Evolutionary conservation across 805 yeast species (phyloP).

Genomic region (Torulaspora delbrueckii): DNA sequence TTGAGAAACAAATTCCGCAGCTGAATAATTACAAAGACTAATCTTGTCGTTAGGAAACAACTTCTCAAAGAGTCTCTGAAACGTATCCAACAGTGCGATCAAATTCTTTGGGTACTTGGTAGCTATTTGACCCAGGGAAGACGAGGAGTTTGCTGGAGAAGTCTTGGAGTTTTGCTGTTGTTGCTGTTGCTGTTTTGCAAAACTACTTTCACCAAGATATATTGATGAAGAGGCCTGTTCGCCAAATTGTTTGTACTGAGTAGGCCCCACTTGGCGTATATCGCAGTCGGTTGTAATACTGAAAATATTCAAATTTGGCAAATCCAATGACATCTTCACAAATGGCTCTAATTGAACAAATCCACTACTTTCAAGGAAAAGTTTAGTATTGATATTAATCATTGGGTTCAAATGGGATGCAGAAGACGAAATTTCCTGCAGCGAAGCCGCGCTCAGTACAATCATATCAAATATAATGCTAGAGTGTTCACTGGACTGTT

Average conservation of each 20-base stretch:
- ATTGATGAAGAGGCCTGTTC: slow-evolving; percentile 42
- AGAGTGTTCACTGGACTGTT: slow-evolving; percentile 4
- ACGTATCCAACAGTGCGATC: slow-evolving; percentile 25
- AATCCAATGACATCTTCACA: slow-evolving; percentile 43
- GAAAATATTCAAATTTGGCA: slow-evolving; percentile 39
- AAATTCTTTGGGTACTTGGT: slow-evolving; percentile 22
- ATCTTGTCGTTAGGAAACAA: slow-evolving; percentile 36
- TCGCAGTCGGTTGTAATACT: slow-evolving; percentile 63
- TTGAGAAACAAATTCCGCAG: slow-evolving; percentile 55
- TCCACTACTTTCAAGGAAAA: slow-evolving; percentile 66
- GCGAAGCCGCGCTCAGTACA: slow-evolving; percentile 43
- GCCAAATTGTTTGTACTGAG: slow-evolving; percentile 33
- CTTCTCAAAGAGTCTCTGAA: slow-evolving; percentile 31
- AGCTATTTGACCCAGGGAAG: slow-evolving; percentile 3
- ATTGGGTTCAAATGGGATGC: slow-evolving; percentile 38
- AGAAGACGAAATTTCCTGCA: slow-evolving; percentile 47
- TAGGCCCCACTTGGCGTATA: slow-evolving; percentile 39
- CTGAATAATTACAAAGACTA: slow-evolving; percentile 33
- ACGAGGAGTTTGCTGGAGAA: slow-evolving; percentile 9
- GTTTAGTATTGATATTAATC: slow-evolving; percentile 43
- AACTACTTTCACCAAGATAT: slow-evolving; percentile 39
- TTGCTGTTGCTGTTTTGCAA: slow-evolving; percentile 10
- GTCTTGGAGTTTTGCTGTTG: slow-evolving; percentile 10
- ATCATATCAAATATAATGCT: slow-evolving; percentile 40
- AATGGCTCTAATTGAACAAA: slow-evolving; percentile 70